Evolutionary conservation across 2,329 filamentous ascomycete species (phyloP).

Genomic region (Chrysoporthe puriensis): DNA sequence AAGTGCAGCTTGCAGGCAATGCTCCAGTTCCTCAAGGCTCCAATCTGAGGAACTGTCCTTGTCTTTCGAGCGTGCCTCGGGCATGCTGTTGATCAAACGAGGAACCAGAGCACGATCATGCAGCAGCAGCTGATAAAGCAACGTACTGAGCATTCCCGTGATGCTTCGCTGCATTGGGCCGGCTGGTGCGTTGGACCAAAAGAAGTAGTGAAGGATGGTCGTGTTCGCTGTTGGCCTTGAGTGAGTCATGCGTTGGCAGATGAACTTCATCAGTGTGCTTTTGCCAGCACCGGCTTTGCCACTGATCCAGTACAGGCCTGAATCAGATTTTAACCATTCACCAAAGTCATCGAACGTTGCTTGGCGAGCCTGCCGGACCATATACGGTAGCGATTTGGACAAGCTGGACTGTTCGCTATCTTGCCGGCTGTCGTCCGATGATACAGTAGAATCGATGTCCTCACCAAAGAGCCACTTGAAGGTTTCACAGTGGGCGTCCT

Average conservation of each 20-base stretch:
- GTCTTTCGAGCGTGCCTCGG: background rate
- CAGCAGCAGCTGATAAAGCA: background rate
- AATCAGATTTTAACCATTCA: slow-evolving; percentile 8
- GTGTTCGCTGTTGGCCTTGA: background rate
- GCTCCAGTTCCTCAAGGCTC: background rate
- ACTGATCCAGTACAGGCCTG: slow-evolving; percentile 8
- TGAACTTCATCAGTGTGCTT: slow-evolving; percentile 11
- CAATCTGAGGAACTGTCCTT: background rate
- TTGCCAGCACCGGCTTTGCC: slow-evolving; percentile 15
- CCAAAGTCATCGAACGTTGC: background rate
- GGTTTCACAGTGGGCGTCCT: background rate
- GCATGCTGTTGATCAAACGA: background rate
- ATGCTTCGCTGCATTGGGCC: background rate
- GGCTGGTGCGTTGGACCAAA: background rate
- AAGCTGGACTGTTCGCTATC: background rate
- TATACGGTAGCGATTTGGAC: background rate
- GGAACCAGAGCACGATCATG: background rate
- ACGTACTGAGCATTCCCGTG: background rate
- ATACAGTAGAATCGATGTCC: background rate
- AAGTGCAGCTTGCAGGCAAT: background rate
- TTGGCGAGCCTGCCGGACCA: background rate
- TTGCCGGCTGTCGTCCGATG: background rate
- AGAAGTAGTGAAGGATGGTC: background rate
- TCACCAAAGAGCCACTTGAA: background rate
- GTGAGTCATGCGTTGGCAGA: background rate